Conservation (phyloP, 441 rosid species). For the Rhodomyrtus psidioides region DNA sequence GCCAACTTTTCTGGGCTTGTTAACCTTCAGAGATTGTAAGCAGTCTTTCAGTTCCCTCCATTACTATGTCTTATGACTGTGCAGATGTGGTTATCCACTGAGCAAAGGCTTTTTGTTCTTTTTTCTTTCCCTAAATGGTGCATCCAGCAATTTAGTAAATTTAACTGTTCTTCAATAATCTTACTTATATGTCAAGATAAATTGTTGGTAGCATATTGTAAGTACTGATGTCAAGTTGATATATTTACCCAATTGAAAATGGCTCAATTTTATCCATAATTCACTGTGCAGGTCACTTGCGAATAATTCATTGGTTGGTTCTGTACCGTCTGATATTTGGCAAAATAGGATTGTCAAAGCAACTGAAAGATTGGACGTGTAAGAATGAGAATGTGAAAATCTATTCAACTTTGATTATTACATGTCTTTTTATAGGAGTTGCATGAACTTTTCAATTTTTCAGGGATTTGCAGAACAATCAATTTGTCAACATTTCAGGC, state of each 20-base stretch:
- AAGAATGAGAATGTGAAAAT: constrained; percentile 22
- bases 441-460: constrained; percentile 5
- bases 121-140: background rate
- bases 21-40: constrained; percentile 76
- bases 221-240: background rate
- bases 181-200: background rate
- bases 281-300: constrained; percentile 61
- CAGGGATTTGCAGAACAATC: constrained; percentile 86
- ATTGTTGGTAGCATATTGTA: background rate
- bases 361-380: constrained; percentile 51
- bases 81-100: background rate
- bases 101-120: background rate
- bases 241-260: background rate
- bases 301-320: constrained; percentile 68
- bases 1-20: constrained; percentile 56
- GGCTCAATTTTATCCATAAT: constrained; percentile 11
- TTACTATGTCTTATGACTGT: constrained; percentile 1
- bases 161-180: background rate
- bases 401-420: background rate
- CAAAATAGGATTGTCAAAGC: constrained; percentile 45
- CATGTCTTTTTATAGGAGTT: background rate
- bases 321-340: constrained; percentile 65
- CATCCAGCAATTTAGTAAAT: background rate
- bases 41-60: background rate
- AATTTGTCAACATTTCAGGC: constrained; percentile 48